These are phyloP conservation scores for Nigrospora sphaerica DNA, from an alignment of 2,329 filamentous ascomycete species.

Conservation along the genomic window DNA sequence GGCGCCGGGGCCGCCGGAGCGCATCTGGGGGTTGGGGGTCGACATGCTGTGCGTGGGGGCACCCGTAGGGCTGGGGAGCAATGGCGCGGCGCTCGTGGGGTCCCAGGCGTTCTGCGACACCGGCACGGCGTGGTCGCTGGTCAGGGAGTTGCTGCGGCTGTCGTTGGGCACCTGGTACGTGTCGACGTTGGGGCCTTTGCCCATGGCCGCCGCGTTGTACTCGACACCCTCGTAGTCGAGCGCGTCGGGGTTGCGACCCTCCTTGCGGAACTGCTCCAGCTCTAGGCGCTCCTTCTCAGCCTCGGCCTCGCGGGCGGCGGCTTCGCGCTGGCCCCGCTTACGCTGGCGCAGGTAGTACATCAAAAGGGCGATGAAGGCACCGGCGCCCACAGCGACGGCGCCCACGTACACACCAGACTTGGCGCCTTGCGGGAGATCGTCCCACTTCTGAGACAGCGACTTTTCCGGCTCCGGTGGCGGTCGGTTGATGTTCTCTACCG, in stretches of 20 bases:
- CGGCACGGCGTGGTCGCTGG: constrained; percentile 11
- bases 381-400: constrained; percentile 33
- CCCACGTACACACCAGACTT: constrained; percentile 48
- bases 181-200: constrained; percentile 18
- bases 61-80: too few relatives aligned
- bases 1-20: too few relatives aligned
- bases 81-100: constrained; percentile 7
- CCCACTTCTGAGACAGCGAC: constrained; percentile 46
- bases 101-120: constrained; percentile 20
- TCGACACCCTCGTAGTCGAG: constrained; percentile 29
- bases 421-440: constrained; percentile 37
- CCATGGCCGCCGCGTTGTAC: constrained; percentile 27
- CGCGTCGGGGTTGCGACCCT: constrained; percentile 40
- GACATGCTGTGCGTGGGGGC: too few relatives aligned
- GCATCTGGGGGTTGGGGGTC: too few relatives aligned
- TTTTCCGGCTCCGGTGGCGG: constrained; percentile 21
- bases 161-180: constrained; percentile 24
- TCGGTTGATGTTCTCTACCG: constrained; percentile 33
- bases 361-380: constrained; percentile 24
- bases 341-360: constrained; percentile 52
- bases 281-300: constrained; percentile 42
- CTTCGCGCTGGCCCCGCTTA: constrained; percentile 43
- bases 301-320: constrained; percentile 34
- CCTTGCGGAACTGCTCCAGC: constrained; percentile 39
- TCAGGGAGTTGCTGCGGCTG: constrained; percentile 16